phyloP scores from a whole-genome alignment of 139 green algal genomes.

The Chlorella sp. region DNA sequence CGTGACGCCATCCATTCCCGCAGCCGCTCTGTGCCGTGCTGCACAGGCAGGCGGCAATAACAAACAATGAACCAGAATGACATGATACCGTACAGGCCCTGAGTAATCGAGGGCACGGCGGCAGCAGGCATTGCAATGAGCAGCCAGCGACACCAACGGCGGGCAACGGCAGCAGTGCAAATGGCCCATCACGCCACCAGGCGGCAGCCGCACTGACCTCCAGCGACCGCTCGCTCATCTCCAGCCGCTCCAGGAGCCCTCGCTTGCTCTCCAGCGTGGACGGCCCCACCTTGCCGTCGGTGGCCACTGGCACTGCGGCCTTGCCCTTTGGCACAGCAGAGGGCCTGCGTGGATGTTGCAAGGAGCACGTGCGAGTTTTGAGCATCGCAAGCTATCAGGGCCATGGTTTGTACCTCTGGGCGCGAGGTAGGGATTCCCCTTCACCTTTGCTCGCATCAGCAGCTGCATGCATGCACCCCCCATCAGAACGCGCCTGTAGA shows the following conservation, averaged over 20 bases:
- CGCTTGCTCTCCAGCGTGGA: constrained; percentile 37
- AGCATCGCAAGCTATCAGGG: no score
- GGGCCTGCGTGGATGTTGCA: no score
- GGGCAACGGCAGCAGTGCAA: neutral
- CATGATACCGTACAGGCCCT: neutral
- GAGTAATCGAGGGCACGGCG: neutral
- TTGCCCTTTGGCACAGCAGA: constrained; percentile 36
- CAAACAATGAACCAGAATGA: no score
- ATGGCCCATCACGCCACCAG: neutral
- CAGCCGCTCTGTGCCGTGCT: constrained; percentile 68
- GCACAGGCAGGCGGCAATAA: neutral
- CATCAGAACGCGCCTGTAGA: neutral
- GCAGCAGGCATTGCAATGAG: neutral
- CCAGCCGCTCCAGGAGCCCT: constrained; percentile 42
- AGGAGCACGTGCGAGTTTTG: no score
- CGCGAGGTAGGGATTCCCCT: no score
- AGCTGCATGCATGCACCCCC: no score
- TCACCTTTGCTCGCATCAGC: no score
- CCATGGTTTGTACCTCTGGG: neutral
- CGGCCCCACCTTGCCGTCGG: constrained; percentile 36
- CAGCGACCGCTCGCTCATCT: constrained; percentile 29
- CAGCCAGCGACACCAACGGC: neutral
- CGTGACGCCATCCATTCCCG: constrained; percentile 69
- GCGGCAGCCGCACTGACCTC: constrained; percentile 18
- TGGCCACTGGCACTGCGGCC: constrained; percentile 1